Evolutionary conservation across 1,284 basidiomycete species (phyloP), one percentile per base, ranked within the genome.

Genomic region (Puccinia novopanici): DNA sequence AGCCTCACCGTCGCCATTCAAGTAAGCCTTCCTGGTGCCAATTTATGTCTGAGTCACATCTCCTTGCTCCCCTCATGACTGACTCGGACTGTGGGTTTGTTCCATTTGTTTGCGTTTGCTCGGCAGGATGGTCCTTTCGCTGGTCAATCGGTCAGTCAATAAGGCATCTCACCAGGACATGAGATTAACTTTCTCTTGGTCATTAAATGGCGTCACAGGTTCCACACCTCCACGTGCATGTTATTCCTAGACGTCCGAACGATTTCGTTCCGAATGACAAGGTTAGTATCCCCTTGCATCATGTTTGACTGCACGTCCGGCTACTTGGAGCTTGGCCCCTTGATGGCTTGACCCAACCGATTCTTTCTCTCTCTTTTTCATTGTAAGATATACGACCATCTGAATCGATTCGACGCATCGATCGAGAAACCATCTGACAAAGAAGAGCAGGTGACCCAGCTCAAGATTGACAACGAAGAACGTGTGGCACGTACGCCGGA

Each of bases 141-240:
- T 52, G 77, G 77, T 30, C 77, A 79, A 72, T 79, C 77, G 5
- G 77, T 79, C 55, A 63, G 77, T 79, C 3, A 17, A 50, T 37
- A 34, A 34, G 13, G 34, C 5, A 6, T n/a, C 30, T 24, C 13
- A 59, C 24, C 34, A 27, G 12, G 3, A 65, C 15, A 0, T 37
- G 8, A 13, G 8, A 15, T 67, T 5, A n/a, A 22, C 40, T 17
- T 40, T 52, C n/a, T 19, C 42, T 24, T 22, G 75, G 9, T 22
- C n/a, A 13, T 74, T 27, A n/a, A 30, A 65, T 84, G 83, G 0
- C 83, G 85, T 73, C 40, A 42, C 83, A 84, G 40, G 84, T 85
- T 4, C 82, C 81, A 22, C 85, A 85, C 61, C 75, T 85, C 1
- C 85, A 85, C 74, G 84, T 85, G 10, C 85, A 85, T 81, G 81